phyloP scores from a whole-genome alignment of 1,139 yeast genomes.

The Candida sp. region DNA sequence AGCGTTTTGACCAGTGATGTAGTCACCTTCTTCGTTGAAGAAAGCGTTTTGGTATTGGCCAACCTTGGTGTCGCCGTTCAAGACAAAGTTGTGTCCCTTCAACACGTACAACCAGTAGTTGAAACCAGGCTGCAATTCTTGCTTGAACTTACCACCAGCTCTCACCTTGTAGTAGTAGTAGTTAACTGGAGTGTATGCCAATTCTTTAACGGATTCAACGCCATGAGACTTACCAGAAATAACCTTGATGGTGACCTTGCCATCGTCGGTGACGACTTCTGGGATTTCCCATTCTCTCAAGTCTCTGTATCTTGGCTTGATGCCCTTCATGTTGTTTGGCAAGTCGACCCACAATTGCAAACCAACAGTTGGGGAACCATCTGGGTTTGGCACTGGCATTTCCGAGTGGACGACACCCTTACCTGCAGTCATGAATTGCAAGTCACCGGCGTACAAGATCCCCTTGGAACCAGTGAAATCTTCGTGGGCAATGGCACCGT shows the following conservation, averaged over 20 bases:
- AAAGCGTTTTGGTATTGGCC: slow-evolving; percentile 60
- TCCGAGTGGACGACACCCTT: slow-evolving; percentile 87
- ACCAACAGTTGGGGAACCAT: slow-evolving; percentile 66
- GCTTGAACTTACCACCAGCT: slow-evolving; percentile 72
- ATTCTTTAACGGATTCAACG: slow-evolving; percentile 69
- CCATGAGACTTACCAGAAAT: slow-evolving; percentile 84
- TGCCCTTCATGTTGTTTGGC: slow-evolving; percentile 69
- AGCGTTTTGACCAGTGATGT: slow-evolving; percentile 54
- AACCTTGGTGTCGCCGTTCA: slow-evolving; percentile 46
- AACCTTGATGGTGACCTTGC: slow-evolving; percentile 69
- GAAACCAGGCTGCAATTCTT: slow-evolving; percentile 63
- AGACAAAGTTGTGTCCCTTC: slow-evolving; percentile 58
- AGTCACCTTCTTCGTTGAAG: slow-evolving; percentile 69
- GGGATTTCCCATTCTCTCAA: slow-evolving; percentile 77
- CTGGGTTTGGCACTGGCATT: slow-evolving; percentile 72
- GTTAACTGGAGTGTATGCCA: slow-evolving; percentile 86
- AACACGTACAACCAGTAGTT: slow-evolving; percentile 77
- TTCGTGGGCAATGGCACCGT: slow-evolving; percentile 87
- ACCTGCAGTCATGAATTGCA: slow-evolving; percentile 97
- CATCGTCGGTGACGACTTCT: slow-evolving; percentile 61
- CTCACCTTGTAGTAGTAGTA: slow-evolving; percentile 71
- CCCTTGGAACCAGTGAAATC: slow-evolving; percentile 91
- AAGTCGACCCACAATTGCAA: slow-evolving; percentile 94
- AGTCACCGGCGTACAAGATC: slow-evolving; percentile 79
- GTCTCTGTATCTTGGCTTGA: slow-evolving; percentile 83